Percentiles rank a stretch among this genome's conserved stretches.
Evolutionary conservation across 495 filamentous ascomycete genomes (phyloP).

Genomic region (Tuber aestivum): DNA sequence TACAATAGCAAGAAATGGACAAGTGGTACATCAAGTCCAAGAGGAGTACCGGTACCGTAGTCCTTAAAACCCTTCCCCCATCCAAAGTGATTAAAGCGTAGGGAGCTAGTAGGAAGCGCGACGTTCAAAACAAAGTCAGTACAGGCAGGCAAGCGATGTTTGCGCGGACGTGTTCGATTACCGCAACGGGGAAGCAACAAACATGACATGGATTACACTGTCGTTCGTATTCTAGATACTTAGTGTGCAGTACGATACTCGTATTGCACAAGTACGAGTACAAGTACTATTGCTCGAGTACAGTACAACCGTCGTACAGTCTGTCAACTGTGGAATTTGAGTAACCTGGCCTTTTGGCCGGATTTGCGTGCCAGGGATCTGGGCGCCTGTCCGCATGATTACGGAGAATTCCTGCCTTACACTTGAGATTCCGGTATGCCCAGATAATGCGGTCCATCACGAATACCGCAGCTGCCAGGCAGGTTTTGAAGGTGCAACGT

Average conservation of each 20-base stretch:
- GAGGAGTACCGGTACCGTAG: too few species aligned
- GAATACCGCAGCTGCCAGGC: not conserved
- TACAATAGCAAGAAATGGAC: not conserved
- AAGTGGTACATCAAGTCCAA: not conserved
- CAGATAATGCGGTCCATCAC: not conserved
- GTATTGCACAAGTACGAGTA: too few species aligned
- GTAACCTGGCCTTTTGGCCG: not conserved
- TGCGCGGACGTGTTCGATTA: not conserved
- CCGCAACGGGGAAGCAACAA: not conserved
- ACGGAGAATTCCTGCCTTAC: not conserved
- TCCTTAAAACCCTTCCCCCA: not conserved
- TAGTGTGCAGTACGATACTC: not conserved
- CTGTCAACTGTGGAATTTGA: not conserved
- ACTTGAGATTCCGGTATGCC: not conserved
- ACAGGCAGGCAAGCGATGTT: not conserved
- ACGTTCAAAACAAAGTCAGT: not conserved
- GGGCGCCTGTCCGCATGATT: not conserved
- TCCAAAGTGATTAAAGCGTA: not conserved
- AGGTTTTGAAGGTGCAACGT: not conserved
- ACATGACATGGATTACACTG: not conserved
- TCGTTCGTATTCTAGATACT: not conserved
- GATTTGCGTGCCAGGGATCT: not conserved
- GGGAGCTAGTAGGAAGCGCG: not conserved
- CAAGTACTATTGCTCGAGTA: too few species aligned
- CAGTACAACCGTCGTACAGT: not conserved